Percentiles rank a stretch among this genome's conserved stretches.
phyloP scores from a whole-genome alignment of 768 basidiomycete species.

The Lactifluus echinatus region DNA sequence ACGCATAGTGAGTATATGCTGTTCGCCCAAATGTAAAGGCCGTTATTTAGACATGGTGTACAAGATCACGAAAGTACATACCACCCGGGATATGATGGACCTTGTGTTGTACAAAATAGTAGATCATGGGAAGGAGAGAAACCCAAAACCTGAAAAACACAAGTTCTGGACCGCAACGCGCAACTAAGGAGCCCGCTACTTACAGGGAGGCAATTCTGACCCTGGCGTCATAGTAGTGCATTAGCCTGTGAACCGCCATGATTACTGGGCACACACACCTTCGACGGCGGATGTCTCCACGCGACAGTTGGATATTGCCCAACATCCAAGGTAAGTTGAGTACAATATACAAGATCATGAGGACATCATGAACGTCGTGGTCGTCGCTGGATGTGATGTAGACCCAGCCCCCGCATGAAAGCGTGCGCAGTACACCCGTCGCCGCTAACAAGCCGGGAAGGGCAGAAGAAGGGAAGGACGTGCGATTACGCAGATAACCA shows the following conservation, averaged over 20 bases:
- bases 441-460: constrained; percentile 40
- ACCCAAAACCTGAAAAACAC: constrained; percentile 52
- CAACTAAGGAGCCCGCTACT: constrained; percentile 15
- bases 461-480: constrained; percentile 35
- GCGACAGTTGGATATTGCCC: constrained; percentile 44
- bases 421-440: constrained; percentile 60
- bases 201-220: constrained; percentile 45
- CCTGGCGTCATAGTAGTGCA: constrained; percentile 29
- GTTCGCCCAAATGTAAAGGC: constrained; percentile 3
- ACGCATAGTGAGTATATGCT: constrained; percentile 83
- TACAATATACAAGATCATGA: constrained; percentile 82
- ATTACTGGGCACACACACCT: constrained; percentile 34
- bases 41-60: background rate
- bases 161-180: background rate
- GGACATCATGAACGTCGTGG: constrained; percentile 76
- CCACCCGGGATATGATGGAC: constrained; percentile 72
- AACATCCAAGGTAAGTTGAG: constrained; percentile 88
- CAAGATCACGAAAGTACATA: constrained; percentile 26
- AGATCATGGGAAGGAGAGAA: constrained; percentile 63
- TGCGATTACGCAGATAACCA: constrained; percentile 51
- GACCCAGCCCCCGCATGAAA: constrained; percentile 88
- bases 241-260: background rate
- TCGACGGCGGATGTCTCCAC: constrained; percentile 42
- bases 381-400: constrained; percentile 81
- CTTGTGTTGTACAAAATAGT: constrained; percentile 83